Evolutionary conservation across 1,284 basidiomycete genomes (phyloP), one percentile per base, ranked within the genome.

Genomic region (Boletellus deceptivus): DNA sequence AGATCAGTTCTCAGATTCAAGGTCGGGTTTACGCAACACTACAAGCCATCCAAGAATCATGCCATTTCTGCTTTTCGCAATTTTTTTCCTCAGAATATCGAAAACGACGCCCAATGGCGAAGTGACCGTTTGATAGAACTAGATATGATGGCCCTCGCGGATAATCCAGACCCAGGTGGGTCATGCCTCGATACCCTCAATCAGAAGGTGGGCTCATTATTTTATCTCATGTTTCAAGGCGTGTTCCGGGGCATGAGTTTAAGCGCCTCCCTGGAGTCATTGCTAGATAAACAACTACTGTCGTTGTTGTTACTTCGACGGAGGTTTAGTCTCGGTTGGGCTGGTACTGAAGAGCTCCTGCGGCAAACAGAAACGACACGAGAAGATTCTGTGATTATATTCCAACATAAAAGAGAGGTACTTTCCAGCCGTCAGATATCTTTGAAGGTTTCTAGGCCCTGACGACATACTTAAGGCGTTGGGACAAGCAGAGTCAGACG

Each of bases 311-410:
- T 75, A 50, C 59, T 81, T 7, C 69, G 83, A 45, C 58, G 74
- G 35, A 70, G 70, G 56, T 81, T 79, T 56, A 68, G 68, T 1
- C 64, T 86, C 6, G 80, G 80, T 31, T 86, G 83, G 83, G 80
- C 82, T 8, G 81, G 79, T 11, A 83, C 83, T 6, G 83, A 86
- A 56, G 49, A 72, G n/a, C 67, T 85, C 27, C 63, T 72, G 33
- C 64, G 70, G 49, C 71, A 75, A 57, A 66, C 73, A 4, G 79
- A 82, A 60, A 72, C 67, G 45, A 65, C 65, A 25, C 83, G 85
- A 60, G 61, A 60, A 46, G 63, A 59, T 25, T 63, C 72, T 3
- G 69, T 70, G 9, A 69, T 72, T 24, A 64, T 80, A 18, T 43
- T 59, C 4, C 44, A 42, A 43, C 41, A 43, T 6, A 43, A 17